Conservation (phyloP, 495 filamentous ascomycete genomes). For the Podospora tetraspora region DNA sequence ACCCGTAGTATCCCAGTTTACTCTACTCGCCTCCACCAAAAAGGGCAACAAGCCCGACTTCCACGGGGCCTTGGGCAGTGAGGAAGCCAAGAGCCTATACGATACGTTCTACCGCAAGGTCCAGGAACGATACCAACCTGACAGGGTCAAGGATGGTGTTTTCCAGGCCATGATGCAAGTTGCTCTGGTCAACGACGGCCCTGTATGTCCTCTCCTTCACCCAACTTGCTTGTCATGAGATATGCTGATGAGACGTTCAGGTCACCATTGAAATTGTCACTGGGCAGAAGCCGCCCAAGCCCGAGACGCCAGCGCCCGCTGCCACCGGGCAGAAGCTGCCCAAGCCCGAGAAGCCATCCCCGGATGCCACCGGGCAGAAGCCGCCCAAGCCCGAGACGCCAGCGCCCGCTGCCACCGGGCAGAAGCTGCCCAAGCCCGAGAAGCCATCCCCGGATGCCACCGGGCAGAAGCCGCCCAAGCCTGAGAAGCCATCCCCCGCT, state of each 20-base stretch:
- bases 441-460: background rate
- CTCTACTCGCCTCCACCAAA: constrained; percentile 82
- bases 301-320: too few relatives aligned
- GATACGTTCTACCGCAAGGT: constrained; percentile 74
- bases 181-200: constrained; percentile 86
- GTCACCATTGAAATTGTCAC: constrained; percentile 36
- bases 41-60: constrained; percentile 96
- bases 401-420: constrained; percentile 12
- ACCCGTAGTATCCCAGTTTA: constrained; percentile 89
- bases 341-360: background rate
- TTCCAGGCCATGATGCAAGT: constrained; percentile 99
- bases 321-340: constrained; percentile 19
- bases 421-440: constrained; percentile 5
- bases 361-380: constrained; percentile 16
- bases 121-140: constrained; percentile 61
- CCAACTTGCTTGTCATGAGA: background rate
- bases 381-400: background rate
- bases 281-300: constrained; percentile 15
- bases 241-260: constrained; percentile 17
- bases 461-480: constrained; percentile 15
- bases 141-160: constrained; percentile 85
- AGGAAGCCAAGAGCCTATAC: constrained; percentile 76
- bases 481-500: too few relatives aligned
- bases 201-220: constrained; percentile 54
- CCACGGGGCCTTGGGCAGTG: constrained; percentile 74